Percentiles rank a stretch among this genome's conserved stretches.
phyloP scores from a whole-genome alignment of 805 yeast genomes.

The Clavispora santaluciae region DNA sequence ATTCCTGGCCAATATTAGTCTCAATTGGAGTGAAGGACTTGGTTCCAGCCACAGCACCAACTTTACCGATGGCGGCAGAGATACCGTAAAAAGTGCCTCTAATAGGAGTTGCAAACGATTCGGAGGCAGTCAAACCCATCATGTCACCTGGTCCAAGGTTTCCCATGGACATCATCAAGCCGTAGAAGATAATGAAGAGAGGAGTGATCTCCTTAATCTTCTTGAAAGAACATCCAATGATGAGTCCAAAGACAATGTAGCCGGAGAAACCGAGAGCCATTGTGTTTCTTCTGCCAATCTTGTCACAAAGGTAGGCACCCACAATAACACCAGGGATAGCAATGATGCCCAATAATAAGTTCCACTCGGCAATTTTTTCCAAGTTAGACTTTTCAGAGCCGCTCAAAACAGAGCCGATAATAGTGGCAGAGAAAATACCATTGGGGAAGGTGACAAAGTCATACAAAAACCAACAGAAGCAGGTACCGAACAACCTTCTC shows the following conservation, averaged over 20 bases:
- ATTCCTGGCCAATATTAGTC: slow-evolving; percentile 54
- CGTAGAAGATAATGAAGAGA: slow-evolving; percentile 67
- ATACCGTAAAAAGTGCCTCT: slow-evolving; percentile 74
- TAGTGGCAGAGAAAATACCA: slow-evolving; percentile 62
- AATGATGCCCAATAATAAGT: slow-evolving; percentile 56
- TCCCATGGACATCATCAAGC: slow-evolving; percentile 64
- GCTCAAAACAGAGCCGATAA: slow-evolving; percentile 48
- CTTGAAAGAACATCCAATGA: slow-evolving; percentile 61
- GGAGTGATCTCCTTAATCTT: slow-evolving; percentile 54
- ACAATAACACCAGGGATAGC: slow-evolving; percentile 69
- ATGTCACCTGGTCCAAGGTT: slow-evolving; percentile 78
- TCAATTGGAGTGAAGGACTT: slow-evolving; percentile 67
- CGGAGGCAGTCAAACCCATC: slow-evolving; percentile 63
- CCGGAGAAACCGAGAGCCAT: slow-evolving; percentile 68
- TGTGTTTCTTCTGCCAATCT: slow-evolving; percentile 66
- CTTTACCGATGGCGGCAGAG: slow-evolving; percentile 76
- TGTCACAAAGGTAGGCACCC: slow-evolving; percentile 64
- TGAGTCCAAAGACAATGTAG: slow-evolving; percentile 65
- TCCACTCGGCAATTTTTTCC: slow-evolving; percentile 68
- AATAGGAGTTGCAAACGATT: slow-evolving; percentile 69
- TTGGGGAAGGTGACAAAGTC: slow-evolving; percentile 81
- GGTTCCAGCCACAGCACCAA: slow-evolving; percentile 83
- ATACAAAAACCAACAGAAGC: slow-evolving; percentile 74
- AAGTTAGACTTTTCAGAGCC: slow-evolving; percentile 31
- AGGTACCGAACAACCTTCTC: slow-evolving; percentile 63